Base-by-base conservation (phyloP, 2,329 filamentous ascomycete species). In the Cladophialophora bantiana region DNA sequence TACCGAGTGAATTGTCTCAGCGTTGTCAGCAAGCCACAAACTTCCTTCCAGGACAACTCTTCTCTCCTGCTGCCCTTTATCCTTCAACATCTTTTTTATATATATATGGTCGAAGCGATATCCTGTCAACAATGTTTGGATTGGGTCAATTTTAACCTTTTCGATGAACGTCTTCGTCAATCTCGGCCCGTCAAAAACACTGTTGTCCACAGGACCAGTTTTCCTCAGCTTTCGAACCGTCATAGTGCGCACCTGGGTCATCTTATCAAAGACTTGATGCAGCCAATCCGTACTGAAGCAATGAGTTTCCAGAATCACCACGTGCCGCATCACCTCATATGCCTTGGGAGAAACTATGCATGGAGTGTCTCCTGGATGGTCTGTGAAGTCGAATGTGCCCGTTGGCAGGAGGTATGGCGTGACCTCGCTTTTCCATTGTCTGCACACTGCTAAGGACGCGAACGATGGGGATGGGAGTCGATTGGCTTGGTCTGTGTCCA, bases 31-130 rank as follows among this genome's bases (percentile, higher is more conserved):
- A 7, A 40, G 52, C 50, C 52, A 55, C 36, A 62, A 34, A 7
- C 36, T 45, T 2, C 52, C 59, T 26, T 62, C 59, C 20, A 62
- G 59, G 2, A 56, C 12, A 31, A 62, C 10, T 15, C 18, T 56
- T n/a, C 59, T 55, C 4, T 42, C 31, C 26, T 15, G 52, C 26
- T 15, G 52, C 20, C 52, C 40, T 31, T 35, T 42, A 52, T 13
- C 20, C 53, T 52, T 40, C 54, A 64, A 20, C 54, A 58, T 52
- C 13, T 64, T 5, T n/a, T 64, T 59, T 13, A 52, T 36, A 31
- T 62, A 62, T 18, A 35, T 13, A 20, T 62, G 59, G n/a, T 62
- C 59, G 36, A 62, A 62, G 13, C 50, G 59, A 62, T 62, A 62
- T 55, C 59, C 62, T 3, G 18, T 36, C 15, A 64, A 45, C 40